A percentile compares a stretch with the other conserved stretches of the same genome.
Conservation (phyloP, 495 filamentous ascomycete genomes). For the Cairneyella variabilis region DNA sequence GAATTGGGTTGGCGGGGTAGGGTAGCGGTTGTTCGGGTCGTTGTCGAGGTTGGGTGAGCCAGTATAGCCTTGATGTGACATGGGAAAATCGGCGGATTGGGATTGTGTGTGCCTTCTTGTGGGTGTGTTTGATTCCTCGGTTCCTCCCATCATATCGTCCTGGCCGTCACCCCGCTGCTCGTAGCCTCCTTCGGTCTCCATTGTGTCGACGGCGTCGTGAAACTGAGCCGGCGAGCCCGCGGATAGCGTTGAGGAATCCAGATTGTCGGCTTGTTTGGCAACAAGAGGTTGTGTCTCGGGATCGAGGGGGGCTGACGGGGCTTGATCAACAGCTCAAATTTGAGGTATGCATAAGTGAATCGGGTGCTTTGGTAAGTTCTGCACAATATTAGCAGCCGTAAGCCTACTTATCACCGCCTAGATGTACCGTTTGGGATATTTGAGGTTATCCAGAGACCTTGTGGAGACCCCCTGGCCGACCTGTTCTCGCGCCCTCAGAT, state of each 20-base stretch:
- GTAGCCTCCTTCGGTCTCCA: conserved; percentile 31
- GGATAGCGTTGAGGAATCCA: conserved; percentile 46
- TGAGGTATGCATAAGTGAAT: conserved; percentile 17
- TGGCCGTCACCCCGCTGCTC: conserved; percentile 15
- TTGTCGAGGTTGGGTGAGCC: conserved; percentile 22
- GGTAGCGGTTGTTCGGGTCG: conserved; percentile 25
- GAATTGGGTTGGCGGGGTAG: conserved; percentile 22
- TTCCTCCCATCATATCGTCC: conserved; percentile 22
- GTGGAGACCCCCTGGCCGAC: conserved; percentile 6
- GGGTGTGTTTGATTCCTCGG: conserved; percentile 23
- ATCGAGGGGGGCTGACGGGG: conserved; percentile 2
- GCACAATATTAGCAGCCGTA: neutral
- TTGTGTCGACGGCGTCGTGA: conserved; percentile 47
- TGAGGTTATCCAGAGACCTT: conserved; percentile 23
- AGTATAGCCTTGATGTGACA: conserved; percentile 19
- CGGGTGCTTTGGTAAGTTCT: neutral
- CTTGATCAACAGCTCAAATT: conserved; percentile 13
- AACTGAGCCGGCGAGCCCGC: conserved; percentile 47
- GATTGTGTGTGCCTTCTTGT: conserved; percentile 23
- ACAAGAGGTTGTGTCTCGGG: neutral
- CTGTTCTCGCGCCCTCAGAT: conserved; percentile 1
- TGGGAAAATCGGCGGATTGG: conserved; percentile 24
- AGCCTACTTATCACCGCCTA: neutral
- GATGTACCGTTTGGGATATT: conserved; percentile 10
- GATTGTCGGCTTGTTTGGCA: conserved; percentile 21